These are phyloP conservation scores for Antitrichia curtipendula DNA, from an alignment of 225 moss, liverwort and hornwort genomes.

Conservation along the genomic window DNA sequence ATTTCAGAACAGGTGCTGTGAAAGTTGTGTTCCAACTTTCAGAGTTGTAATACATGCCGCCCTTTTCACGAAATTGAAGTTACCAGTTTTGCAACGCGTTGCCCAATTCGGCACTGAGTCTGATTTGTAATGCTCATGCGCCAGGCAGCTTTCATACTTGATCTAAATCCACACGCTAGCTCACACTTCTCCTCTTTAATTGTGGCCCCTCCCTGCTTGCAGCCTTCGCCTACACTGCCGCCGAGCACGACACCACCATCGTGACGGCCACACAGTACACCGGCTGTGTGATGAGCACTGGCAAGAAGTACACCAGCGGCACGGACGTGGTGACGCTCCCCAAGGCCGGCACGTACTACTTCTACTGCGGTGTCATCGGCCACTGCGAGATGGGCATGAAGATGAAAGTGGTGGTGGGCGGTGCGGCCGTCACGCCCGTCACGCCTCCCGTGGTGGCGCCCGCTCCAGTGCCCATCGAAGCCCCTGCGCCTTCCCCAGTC, in stretches of 20 bases:
- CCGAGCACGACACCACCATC: not conserved
- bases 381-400: constrained; percentile 43
- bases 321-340: constrained; percentile 13
- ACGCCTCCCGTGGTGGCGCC: not conserved
- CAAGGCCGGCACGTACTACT: constrained; percentile 25
- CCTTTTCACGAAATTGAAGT: not conserved
- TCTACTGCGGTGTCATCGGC: constrained; percentile 3
- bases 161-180: not conserved
- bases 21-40: not conserved
- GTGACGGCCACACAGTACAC: constrained; percentile 2
- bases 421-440: not conserved
- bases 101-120: too few relatives aligned
- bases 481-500: not conserved
- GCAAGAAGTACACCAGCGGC: constrained; percentile 6
- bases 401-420: constrained; percentile 10
- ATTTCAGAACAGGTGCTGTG: not conserved
- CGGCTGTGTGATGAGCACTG: not conserved
- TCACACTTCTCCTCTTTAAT: not conserved
- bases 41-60: not conserved
- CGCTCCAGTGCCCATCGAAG: not conserved
- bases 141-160: not conserved
- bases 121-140: not conserved
- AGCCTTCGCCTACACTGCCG: constrained; percentile 15
- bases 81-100: not conserved
- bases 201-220: not conserved